These are phyloP conservation scores for Fusarium incarnatum DNA, from an alignment of 2,329 filamentous ascomycete genomes.

Conservation along the genomic window DNA sequence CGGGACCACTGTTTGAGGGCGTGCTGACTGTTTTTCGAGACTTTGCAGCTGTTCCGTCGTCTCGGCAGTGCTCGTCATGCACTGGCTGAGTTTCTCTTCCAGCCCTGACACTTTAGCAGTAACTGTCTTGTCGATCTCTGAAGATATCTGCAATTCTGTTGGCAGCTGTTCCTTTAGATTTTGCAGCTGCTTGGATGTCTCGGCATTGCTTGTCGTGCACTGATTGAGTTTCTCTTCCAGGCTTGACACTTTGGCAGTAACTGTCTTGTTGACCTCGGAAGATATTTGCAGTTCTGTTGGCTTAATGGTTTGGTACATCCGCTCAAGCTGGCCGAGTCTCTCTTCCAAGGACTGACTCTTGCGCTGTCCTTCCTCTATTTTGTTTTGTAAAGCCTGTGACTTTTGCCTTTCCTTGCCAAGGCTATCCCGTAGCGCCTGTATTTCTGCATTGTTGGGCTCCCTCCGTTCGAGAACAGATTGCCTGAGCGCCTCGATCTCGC, in stretches of 20 bases:
- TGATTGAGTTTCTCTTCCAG: background rate
- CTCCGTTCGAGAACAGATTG: background rate
- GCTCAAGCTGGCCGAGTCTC: conserved; percentile 41
- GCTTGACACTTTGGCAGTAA: background rate
- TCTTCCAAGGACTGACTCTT: conserved; percentile 31
- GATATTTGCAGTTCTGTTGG: background rate
- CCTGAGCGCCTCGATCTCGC: conserved; percentile 34
- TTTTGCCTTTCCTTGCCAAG: conserved; percentile 31
- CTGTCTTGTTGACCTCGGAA: conserved; percentile 10
- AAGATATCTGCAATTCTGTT: background rate
- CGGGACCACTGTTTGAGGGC: background rate
- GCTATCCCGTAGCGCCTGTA: conserved; percentile 17
- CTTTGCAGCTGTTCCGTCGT: background rate
- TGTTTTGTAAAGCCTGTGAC: conserved; percentile 22
- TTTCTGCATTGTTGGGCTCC: conserved; percentile 6
- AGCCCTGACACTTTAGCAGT: background rate
- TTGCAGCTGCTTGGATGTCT: background rate
- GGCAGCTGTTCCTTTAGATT: background rate
- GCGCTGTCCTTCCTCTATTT: conserved; percentile 8
- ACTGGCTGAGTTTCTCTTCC: background rate
- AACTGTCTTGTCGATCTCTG: conserved; percentile 12
- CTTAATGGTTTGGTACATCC: conserved; percentile 40
- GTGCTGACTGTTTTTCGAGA: background rate
- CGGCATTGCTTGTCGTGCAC: background rate
- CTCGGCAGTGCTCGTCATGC: background rate